Conservation (phyloP, 768 basidiomycete species). For the Auricularia auricula-judae region DNA sequence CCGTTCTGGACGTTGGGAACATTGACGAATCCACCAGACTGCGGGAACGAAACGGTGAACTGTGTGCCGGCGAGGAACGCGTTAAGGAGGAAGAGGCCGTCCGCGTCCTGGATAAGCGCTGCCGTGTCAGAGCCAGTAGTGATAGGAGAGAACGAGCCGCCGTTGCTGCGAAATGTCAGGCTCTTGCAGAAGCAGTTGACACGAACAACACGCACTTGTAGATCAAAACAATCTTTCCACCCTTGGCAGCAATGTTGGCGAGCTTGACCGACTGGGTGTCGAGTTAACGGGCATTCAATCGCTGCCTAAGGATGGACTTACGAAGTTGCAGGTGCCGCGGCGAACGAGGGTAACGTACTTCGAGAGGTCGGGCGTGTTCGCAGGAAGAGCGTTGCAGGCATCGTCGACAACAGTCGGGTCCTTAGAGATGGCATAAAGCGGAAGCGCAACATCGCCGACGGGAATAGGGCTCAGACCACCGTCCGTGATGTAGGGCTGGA, state of each 20-base stretch:
- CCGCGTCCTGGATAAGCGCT: conserved; percentile 6
- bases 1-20: conserved; percentile 16
- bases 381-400: conserved; percentile 19
- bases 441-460: conserved; percentile 6
- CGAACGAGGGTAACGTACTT: conserved; percentile 20
- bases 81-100: conserved; percentile 3
- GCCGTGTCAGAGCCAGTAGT: conserved; percentile 1
- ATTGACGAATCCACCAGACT: conserved; percentile 6
- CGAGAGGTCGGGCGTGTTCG: conserved; percentile 15
- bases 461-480: conserved; percentile 18
- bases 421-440: conserved; percentile 22
- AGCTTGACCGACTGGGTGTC: conserved; percentile 12
- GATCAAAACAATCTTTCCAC: conserved; percentile 7
- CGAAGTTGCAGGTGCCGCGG: conserved; percentile 17
- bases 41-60: conserved; percentile 3
- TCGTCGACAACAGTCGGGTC: conserved; percentile 14
- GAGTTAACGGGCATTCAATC: too few species aligned
- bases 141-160: conserved; percentile 2
- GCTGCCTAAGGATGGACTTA: background rate
- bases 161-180: conserved; percentile 2
- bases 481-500: background rate
- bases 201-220: conserved; percentile 1
- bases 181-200: background rate
- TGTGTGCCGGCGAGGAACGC: conserved; percentile 2
- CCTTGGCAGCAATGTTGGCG: conserved; percentile 11